Base-by-base conservation (phyloP, 2,329 filamentous ascomycete species). In the Cryphonectria japonica region DNA sequence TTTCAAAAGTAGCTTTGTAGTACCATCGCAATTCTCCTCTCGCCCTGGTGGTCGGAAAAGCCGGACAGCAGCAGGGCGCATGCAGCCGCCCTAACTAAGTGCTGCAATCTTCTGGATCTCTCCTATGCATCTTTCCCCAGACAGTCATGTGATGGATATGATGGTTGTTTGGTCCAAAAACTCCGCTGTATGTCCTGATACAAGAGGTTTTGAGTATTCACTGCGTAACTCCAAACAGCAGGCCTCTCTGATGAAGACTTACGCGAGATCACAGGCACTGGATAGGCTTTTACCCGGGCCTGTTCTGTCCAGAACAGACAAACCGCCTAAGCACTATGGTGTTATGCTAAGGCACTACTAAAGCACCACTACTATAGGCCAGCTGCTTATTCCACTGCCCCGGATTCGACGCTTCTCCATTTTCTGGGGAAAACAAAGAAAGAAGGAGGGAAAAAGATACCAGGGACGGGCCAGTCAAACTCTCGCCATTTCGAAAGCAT, bases 341-440 rank as follows among this genome's bases (percentile, higher is more conserved):
- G 46, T 7, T 50, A 6, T n/a, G 46, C 22, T 50, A 50, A 19
- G 22, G 22, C 46, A 50, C 46, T 50, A 50, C 19, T 11, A 50
- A 50, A 22, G 19, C 22, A 11, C 46, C 22, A 50, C 8, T n/a
- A 50, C 22, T n/a, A 39, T 39, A 34, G 59, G 34, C 41, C 63
- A 34, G 16, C 37, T 29, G 26, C 41, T 65, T 43, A 52, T 65
- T 43, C 43, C 50, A 43, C 26, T 34, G n/a, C 63, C 63, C 63
- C 37, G 43, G 41, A 46, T 65, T 50, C 34, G 61, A 46, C 41
- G 26, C 16, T 65, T 32, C 34, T 26, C 29, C 7, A 46, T n/a
- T 65, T 39, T 65, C 63, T 65, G 63, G 63, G 63, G 63, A 65
- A 46, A 64, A 39, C n/a, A 29, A 32, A 57, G 26, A 57, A 19